These are phyloP conservation scores for Citrus hindsii DNA, from an alignment of 345 rosid genomes.

Conservation along the genomic window DNA sequence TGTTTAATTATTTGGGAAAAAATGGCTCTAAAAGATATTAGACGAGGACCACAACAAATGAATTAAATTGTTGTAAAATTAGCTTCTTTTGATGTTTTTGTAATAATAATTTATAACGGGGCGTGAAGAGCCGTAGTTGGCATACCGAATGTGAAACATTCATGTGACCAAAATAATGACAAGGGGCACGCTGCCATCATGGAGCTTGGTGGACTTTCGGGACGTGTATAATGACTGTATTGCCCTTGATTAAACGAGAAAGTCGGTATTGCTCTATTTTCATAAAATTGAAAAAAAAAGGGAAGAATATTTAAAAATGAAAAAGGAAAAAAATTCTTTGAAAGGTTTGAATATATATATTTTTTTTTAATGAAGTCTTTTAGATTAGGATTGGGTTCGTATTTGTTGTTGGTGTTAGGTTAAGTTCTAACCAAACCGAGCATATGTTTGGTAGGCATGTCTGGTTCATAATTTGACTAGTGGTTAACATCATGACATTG, in stretches of 20 bases:
- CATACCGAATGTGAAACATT: background rate
- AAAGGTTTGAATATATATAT: too few species aligned
- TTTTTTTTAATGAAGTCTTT: too few species aligned
- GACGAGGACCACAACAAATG: background rate
- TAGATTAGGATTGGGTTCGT: background rate
- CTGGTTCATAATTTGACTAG: background rate
- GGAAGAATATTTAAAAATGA: too few species aligned
- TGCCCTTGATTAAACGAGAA: background rate
- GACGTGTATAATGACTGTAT: background rate
- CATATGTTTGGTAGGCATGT: background rate
- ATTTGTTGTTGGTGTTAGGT: background rate
- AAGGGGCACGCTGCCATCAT: conserved; percentile 28
- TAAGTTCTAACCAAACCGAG: background rate
- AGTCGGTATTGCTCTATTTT: background rate
- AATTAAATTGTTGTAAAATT: background rate
- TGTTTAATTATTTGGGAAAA: background rate
- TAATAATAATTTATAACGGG: background rate
- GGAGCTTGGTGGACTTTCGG: too few species aligned
- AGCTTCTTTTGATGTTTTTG: background rate
- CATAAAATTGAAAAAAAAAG: background rate
- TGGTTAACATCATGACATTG: background rate
- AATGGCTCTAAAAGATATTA: background rate
- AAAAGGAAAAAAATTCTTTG: too few species aligned
- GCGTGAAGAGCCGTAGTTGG: background rate
- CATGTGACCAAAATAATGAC: conserved; percentile 23